phyloP scores from a whole-genome alignment of 2,329 filamentous ascomycete genomes.

The Gremmenia infestans region DNA sequence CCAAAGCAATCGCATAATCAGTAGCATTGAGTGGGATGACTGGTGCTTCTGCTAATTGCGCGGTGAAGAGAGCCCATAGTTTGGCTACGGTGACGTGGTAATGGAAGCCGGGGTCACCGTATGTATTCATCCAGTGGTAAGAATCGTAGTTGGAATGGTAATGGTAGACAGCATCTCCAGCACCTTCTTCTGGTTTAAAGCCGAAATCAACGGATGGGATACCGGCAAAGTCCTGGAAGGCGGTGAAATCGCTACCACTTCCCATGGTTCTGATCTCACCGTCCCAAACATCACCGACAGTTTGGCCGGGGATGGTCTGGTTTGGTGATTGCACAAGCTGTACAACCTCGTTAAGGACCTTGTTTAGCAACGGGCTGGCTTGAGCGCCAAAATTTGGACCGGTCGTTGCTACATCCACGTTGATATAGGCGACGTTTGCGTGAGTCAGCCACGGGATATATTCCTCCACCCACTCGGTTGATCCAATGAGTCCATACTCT shows the following conservation, averaged over 20 bases:
- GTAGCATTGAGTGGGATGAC: conserved; percentile 48
- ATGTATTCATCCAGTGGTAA: conserved; percentile 78
- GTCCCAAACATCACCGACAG: conserved; percentile 44
- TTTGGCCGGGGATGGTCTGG: conserved; percentile 34
- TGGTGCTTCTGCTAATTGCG: conserved; percentile 44
- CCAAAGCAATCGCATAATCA: conserved; percentile 36
- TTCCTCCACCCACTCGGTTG: conserved; percentile 84
- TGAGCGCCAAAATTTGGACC: conserved; percentile 51
- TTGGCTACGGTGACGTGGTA: conserved; percentile 56
- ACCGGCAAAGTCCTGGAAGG: conserved; percentile 55
- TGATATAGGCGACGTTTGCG: conserved; percentile 69
- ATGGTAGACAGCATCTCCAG: conserved; percentile 53
- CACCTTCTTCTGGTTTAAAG: conserved; percentile 36
- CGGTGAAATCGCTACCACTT: conserved; percentile 62
- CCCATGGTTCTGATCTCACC: conserved; percentile 53
- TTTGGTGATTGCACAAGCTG: conserved; percentile 41
- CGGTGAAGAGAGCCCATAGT: conserved; percentile 45
- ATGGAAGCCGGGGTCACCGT: conserved; percentile 62
- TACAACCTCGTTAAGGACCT: conserved; percentile 53
- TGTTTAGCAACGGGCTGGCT: conserved; percentile 60
- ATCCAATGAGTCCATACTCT: conserved; percentile 76
- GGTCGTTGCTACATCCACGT: conserved; percentile 67
- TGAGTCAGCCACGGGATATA: conserved; percentile 69
- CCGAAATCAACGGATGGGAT: conserved; percentile 52
- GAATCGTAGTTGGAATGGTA: conserved; percentile 85